Base-by-base conservation (phyloP, 2,329 filamentous ascomycete species). In the Nigrospora sphaerica region DNA sequence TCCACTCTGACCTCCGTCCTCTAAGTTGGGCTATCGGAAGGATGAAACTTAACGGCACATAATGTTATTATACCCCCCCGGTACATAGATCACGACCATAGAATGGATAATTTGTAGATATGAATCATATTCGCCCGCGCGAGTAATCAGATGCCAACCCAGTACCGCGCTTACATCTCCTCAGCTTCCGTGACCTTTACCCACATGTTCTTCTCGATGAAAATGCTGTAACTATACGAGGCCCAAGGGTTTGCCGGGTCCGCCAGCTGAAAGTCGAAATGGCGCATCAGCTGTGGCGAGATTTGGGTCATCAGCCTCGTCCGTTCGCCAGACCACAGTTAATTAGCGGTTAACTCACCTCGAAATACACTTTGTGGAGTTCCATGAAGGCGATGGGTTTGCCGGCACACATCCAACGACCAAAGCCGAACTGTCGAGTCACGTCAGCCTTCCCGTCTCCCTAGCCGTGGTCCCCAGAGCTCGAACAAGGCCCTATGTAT, bases 331-430 rank as follows among this genome's bases (percentile, higher is more conserved):
- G 11, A 12, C n/a, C 18, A 1, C 18, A 2, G 12, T 19, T n/a
- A 7, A 39, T 28, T 12, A 14, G 17, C n/a, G 18, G 19, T 4
- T 7, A 3, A 49, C 61, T 50, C 52, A 70, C 66, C 63, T 69
- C 64, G 36, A 67, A 62, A 39, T 68, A 53, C 4, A 63, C 52
- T 51, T 72, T 72, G 49, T 65, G 61, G 42, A 71, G 44, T 53
- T 70, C 67, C 52, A 70, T 64, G 46, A 62, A 52, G 2, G 67
- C 67, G 34, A 71, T 64, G 28, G 59, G 55, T 51, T 62, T 66
- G 1, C 69, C 70, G 10, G 70, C 50, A 47, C 69, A 71, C 47
- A 57, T 51, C 44, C 58, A 65, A 13, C 55, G 55, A 2, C 68
- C 67, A 32, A 59, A 57, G 4, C 65, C 65, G 52, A 70, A 72